Conservation (phyloP, 1,284 basidiomycete genomes). For the Testicularia cyperi region DNA sequence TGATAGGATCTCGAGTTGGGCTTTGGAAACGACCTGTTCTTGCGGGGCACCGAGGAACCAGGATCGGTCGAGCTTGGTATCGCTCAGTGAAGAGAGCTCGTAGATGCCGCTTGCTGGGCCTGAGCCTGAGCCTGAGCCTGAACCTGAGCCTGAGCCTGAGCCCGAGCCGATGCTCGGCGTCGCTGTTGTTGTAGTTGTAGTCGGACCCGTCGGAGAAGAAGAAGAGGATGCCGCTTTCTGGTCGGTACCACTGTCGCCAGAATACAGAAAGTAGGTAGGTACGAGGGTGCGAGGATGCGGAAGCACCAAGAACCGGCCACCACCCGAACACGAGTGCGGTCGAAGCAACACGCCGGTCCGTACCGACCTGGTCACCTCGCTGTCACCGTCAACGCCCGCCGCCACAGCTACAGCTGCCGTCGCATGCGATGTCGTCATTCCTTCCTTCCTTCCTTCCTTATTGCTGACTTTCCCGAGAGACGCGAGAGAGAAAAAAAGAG, state of each 20-base stretch:
- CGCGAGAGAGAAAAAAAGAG: too few species aligned
- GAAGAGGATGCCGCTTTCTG: too few species aligned
- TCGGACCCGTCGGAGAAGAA: too few species aligned
- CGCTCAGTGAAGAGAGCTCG: conserved; percentile 16
- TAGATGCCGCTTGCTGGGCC: neutral
- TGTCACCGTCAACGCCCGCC: too few species aligned
- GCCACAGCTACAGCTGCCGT: neutral
- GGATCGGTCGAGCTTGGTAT: conserved; percentile 17
- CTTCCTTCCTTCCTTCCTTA: too few species aligned
- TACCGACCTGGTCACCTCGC: too few species aligned
- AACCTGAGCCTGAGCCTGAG: too few species aligned
- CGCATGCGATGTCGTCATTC: neutral
- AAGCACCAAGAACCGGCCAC: conserved; percentile 21
- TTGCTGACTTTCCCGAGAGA: too few species aligned
- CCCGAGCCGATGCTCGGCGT: too few species aligned
- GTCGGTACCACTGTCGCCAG: too few species aligned
- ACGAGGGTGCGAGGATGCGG: conserved; percentile 25
- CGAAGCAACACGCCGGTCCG: conserved; percentile 24
- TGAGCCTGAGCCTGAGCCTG: too few species aligned
- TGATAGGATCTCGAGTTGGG: conserved; percentile 19
- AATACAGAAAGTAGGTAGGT: conserved; percentile 28
- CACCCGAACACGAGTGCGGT: conserved; percentile 4
- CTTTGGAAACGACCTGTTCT: conserved; percentile 16
- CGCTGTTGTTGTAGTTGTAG: too few species aligned
- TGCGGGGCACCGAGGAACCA: conserved; percentile 17